A percentile compares a stretch with the other conserved stretches of the same genome.
Evolutionary conservation across 345 rosid species (phyloP).

Genomic region (Dipteronia dyeriana): DNA sequence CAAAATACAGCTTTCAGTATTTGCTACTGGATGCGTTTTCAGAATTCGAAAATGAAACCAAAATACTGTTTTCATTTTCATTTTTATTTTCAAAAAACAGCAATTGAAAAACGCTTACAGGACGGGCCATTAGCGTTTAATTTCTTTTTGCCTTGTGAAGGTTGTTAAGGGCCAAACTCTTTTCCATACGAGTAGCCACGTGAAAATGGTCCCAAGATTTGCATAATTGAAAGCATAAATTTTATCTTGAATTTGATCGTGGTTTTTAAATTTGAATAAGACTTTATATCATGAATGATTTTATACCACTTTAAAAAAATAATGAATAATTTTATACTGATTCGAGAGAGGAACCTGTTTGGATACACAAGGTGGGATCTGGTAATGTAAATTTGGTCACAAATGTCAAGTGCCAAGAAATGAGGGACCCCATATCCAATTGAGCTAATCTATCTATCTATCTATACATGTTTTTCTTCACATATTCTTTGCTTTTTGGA

Average conservation of each 20-base stretch:
- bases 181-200: not conserved
- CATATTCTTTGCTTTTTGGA: not conserved
- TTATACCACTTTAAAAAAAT: not conserved
- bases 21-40: too few species aligned
- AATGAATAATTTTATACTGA: constrained; percentile 9
- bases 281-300: not conserved
- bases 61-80: too few species aligned
- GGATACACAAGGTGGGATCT: constrained; percentile 7
- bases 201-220: constrained; percentile 11
- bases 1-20: too few species aligned
- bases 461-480: not conserved
- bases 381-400: constrained; percentile 14
- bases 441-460: not conserved
- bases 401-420: constrained; percentile 22
- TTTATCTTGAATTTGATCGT: constrained; percentile 2
- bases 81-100: too few species aligned
- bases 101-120: too few species aligned
- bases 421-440: constrained; percentile 23
- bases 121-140: too few species aligned
- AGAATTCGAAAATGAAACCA: too few species aligned
- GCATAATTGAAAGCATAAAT: constrained; percentile 6
- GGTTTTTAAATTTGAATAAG: not conserved
- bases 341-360: not conserved
- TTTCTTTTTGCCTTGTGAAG: constrained; percentile 1
- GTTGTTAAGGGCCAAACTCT: constrained; percentile 14